Conservation (phyloP, 2,329 filamentous ascomycete genomes). For the Cadophora luteo-olivacea region DNA sequence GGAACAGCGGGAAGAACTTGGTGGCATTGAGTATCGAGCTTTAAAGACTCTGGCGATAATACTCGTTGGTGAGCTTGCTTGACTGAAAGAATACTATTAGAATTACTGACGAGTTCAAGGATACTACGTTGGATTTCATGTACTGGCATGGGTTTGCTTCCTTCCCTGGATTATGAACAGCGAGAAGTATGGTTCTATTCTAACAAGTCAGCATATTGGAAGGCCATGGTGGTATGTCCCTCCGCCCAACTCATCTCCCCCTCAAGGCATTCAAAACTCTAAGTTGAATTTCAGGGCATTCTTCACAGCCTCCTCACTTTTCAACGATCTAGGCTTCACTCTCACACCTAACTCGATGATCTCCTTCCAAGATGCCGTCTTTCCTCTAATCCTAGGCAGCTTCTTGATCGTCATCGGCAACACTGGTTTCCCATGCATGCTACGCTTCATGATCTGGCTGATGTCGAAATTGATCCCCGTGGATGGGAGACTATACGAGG, state of each 20-base stretch:
- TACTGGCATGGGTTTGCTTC: slow-evolving; percentile 5
- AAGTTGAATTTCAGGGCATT: no score
- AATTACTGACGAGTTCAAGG: not conserved
- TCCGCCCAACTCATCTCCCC: not conserved
- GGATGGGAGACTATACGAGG: slow-evolving; percentile 81
- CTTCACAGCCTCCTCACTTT: slow-evolving; percentile 85
- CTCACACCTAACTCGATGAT: slow-evolving; percentile 93
- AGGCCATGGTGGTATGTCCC: slow-evolving; percentile 2
- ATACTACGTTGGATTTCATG: not conserved
- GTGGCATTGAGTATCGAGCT: slow-evolving; percentile 94
- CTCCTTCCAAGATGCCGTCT: slow-evolving; percentile 80
- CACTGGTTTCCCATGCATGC: slow-evolving; percentile 93
- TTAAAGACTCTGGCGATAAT: slow-evolving; percentile 85
- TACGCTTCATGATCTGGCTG: slow-evolving; percentile 91
- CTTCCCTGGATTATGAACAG: not conserved
- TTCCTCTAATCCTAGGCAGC: slow-evolving; percentile 76
- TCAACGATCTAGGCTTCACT: slow-evolving; percentile 93
- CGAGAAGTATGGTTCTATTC: not conserved
- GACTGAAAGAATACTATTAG: no score
- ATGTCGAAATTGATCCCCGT: slow-evolving; percentile 69
- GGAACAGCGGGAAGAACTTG: slow-evolving; percentile 91
- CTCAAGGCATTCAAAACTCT: no score
- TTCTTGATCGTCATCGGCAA: slow-evolving; percentile 95
- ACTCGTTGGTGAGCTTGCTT: not conserved
- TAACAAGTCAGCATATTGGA: not conserved